These are phyloP conservation scores for Lippia alba DNA, from an alignment of 305 asterid genomes.

Conservation along the genomic window DNA sequence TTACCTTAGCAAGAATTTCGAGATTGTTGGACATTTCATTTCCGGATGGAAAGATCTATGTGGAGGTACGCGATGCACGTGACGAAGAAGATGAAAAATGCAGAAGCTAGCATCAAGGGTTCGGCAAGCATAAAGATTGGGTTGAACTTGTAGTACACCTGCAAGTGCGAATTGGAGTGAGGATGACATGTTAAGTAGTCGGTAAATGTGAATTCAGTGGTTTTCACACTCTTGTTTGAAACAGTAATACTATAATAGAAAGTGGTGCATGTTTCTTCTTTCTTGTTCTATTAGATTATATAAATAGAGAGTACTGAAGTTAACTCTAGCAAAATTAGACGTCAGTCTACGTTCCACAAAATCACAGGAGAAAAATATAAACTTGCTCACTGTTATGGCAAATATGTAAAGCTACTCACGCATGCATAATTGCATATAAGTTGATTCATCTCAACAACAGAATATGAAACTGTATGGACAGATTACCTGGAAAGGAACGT, in stretches of 20 bases:
- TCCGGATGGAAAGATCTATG: conserved; percentile 76
- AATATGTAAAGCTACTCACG: neutral
- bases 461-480: conserved; percentile 9
- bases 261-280: no score
- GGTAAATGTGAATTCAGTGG: no score
- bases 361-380: no score
- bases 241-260: no score
- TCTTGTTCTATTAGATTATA: no score
- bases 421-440: no score
- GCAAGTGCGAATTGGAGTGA: conserved; percentile 41
- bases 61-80: conserved; percentile 79
- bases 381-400: neutral
- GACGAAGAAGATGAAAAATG: conserved; percentile 72
- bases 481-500: conserved; percentile 90
- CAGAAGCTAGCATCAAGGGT: conserved; percentile 85
- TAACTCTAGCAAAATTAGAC: no score
- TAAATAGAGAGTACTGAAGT: no score
- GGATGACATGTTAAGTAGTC: neutral
- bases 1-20: conserved; percentile 45
- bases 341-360: no score
- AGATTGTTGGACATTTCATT: conserved; percentile 42
- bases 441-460: neutral
- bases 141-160: conserved; percentile 92
- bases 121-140: conserved; percentile 92
- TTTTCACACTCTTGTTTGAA: no score